Conservation (phyloP, 805 yeast species). For the Pichia scutulata region DNA sequence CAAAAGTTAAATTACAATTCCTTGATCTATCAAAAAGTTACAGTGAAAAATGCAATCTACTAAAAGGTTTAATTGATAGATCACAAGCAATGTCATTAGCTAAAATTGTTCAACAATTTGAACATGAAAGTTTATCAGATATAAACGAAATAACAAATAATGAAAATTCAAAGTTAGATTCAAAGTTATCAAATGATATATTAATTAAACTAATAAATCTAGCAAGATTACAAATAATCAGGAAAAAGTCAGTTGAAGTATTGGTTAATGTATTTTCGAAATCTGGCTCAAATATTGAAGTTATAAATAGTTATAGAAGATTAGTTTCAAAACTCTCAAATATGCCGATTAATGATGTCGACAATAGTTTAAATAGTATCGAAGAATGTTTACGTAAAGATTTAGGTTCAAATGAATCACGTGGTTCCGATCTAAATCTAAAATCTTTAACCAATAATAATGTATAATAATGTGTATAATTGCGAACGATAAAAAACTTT, state of each 20-base stretch:
- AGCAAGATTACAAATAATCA: constrained; percentile 44
- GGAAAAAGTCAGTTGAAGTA: constrained; percentile 48
- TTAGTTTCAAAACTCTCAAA: constrained; percentile 65
- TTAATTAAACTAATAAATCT: constrained; percentile 32
- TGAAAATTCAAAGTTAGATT: constrained; percentile 16
- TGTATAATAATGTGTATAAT: neutral
- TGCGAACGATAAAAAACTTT: neutral
- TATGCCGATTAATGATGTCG: constrained; percentile 59
- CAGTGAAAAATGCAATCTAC: constrained; percentile 11
- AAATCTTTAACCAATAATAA: neutral
- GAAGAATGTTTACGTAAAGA: constrained; percentile 22
- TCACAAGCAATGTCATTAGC: constrained; percentile 41
- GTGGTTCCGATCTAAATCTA: neutral
- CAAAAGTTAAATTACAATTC: constrained; percentile 19
- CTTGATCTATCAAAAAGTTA: constrained; percentile 12
- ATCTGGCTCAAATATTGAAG: constrained; percentile 39
- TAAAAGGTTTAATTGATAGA: constrained; percentile 30
- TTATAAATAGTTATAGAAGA: constrained; percentile 59
- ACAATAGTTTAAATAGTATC: constrained; percentile 57
- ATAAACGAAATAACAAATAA: constrained; percentile 12
- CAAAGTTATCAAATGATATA: neutral
- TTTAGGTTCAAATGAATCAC: neutral
- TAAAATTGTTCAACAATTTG: constrained; percentile 32
- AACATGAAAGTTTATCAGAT: constrained; percentile 19
- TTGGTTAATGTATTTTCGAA: constrained; percentile 28